These are phyloP conservation scores for Rickenella mellea DNA, from an alignment of 768 basidiomycete genomes.

Conservation along the genomic window DNA sequence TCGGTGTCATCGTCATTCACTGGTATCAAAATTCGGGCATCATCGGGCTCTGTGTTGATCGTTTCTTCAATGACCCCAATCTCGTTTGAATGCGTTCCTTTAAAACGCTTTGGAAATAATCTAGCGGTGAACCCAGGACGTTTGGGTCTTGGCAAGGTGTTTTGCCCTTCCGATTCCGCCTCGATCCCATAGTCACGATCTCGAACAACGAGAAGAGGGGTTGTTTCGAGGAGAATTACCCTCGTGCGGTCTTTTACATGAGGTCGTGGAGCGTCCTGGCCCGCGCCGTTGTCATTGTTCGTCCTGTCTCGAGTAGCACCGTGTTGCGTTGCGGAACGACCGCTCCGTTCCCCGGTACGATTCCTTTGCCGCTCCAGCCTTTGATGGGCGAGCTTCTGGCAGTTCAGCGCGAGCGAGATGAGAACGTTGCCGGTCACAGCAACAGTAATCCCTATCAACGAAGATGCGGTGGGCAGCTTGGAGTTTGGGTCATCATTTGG, in stretches of 20 bases:
- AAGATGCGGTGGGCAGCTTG: background rate
- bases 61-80: constrained; percentile 5
- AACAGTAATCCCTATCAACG: constrained; percentile 71
- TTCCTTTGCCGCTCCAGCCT: constrained; percentile 39
- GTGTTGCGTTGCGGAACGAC: too few species aligned
- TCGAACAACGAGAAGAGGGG: constrained; percentile 13
- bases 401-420: constrained; percentile 84
- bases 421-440: constrained; percentile 80
- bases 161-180: too few species aligned
- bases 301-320: too few species aligned
- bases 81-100: constrained; percentile 3
- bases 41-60: constrained; percentile 6
- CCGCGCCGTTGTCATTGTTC: background rate
- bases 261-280: background rate
- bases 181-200: too few species aligned
- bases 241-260: background rate
- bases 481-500: background rate
- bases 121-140: too few species aligned
- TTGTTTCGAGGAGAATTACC: constrained; percentile 10
- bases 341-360: constrained; percentile 7
- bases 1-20: constrained; percentile 35
- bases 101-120: too few species aligned
- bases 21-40: constrained; percentile 26
- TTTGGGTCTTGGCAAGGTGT: too few species aligned
- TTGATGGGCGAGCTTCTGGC: constrained; percentile 87